Percentiles rank a stretch among this genome's conserved stretches.
These are phyloP conservation scores for Bipolaris gigantea DNA, from an alignment of 2,329 filamentous ascomycete species.

Conservation along the genomic window DNA sequence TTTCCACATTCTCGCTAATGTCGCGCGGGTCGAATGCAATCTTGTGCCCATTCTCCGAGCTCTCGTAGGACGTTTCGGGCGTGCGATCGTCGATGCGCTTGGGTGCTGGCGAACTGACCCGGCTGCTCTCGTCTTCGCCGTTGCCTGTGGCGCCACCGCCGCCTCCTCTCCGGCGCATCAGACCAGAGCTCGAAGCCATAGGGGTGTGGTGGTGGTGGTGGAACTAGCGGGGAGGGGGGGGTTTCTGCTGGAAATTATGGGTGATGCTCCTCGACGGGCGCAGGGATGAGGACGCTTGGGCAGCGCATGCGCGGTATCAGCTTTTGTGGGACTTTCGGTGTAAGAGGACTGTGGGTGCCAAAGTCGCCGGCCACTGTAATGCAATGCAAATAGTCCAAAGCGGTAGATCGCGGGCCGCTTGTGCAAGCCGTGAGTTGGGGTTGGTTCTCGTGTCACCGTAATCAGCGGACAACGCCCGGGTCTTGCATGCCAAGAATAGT, in stretches of 20 bases:
- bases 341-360: conserved; percentile 9
- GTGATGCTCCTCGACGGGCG: conserved; percentile 37
- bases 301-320: conserved; percentile 36
- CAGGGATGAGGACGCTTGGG: conserved; percentile 40
- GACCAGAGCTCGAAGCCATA: conserved; percentile 73
- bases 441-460: conserved; percentile 31
- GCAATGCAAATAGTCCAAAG: conserved; percentile 18
- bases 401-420: conserved; percentile 23
- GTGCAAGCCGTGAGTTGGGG: conserved; percentile 19
- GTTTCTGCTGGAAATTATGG: conserved; percentile 35
- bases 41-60: conserved; percentile 92
- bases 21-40: conserved; percentile 97
- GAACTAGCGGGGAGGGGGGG: conserved; percentile 31
- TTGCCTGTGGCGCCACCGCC: conserved; percentile 61
- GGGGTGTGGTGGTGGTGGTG: conserved; percentile 35
- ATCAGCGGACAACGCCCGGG: conserved; percentile 20
- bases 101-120: conserved; percentile 67
- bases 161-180: conserved; percentile 69
- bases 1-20: conserved; percentile 93
- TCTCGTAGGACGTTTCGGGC: conserved; percentile 84
- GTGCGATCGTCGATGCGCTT: conserved; percentile 61
- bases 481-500: conserved; percentile 21
- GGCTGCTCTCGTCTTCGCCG: conserved; percentile 64
- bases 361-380: conserved; percentile 11
- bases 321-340: conserved; percentile 18